Evolutionary conservation across 257 asterid genomes (phyloP), one percentile per base, ranked within the genome.

Genomic region (Salvia hispanica): DNA sequence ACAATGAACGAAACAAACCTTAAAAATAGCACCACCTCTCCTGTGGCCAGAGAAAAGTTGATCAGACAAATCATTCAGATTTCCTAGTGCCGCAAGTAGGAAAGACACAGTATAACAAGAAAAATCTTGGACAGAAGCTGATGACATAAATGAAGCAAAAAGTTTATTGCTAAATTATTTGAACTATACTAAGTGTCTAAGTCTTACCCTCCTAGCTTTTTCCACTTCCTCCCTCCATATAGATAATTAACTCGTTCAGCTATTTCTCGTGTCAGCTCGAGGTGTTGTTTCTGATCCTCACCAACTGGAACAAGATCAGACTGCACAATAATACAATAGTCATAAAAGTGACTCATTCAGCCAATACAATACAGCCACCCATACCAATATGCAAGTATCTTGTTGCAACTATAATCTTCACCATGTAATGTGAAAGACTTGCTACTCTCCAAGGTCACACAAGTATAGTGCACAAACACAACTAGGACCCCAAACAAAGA

Each of bases 301-400:
- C 97, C 96, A 66, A 94, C 97, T 33, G 97, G 99, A 55, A 94
- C 97, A 79, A 87, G 74, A 88, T 94, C 96, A 81, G 97, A 88
- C 99, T 94, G 96, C 96, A 83, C 62, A 63, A 18, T 64, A 76
- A 61, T 57, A 68, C 71, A 75, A 64, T 74, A 70, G 74, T 63
- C 11, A 25, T 72, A 80, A 72, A 72, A 76, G 70, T 66, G 79
- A 78, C 53, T 52, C 56, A 45, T 73, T 72, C 71, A 70, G 78
- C 78, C 71, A 72, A 53, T 54, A 72, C 45, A 71, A 57, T 58
- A 72, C 48, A 71, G 64, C 51, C 66, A 61, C 43, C 48, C n/a
- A 51, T 21, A 37, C 63, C 44, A 68, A 56, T 40, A 42, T 13
- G 43, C 57, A 45, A 28, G 45, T 4, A 58, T 36, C 28, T 50